A percentile compares a stretch with the other conserved stretches of the same genome.
phyloP scores from a whole-genome alignment of 176 grass and related monocot genomes.

The Eragrostis curvula region DNA sequence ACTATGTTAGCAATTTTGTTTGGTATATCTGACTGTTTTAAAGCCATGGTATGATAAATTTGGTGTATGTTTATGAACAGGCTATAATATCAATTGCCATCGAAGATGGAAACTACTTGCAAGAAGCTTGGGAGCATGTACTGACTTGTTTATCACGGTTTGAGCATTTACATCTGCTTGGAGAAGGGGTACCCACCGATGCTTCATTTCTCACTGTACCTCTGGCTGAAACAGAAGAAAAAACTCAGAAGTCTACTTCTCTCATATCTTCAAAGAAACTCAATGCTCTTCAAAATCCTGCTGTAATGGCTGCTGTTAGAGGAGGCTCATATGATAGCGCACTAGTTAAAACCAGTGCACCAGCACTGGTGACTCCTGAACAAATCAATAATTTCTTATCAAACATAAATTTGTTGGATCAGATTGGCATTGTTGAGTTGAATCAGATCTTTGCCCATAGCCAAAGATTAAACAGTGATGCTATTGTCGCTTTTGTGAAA shows the following conservation, averaged over 20 bases:
- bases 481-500: slow-evolving; percentile 98
- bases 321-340: slow-evolving; percentile 97
- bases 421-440: slow-evolving; percentile 96
- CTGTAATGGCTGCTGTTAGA: slow-evolving; percentile 88
- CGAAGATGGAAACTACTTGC: slow-evolving; percentile 92
- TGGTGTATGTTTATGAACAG: slow-evolving; percentile 55
- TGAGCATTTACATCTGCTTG: slow-evolving; percentile 94
- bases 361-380: slow-evolving; percentile 78
- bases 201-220: slow-evolving; percentile 88
- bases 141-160: slow-evolving; percentile 95
- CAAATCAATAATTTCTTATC: slow-evolving; percentile 95
- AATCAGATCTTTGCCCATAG: slow-evolving; percentile 99
- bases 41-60: slow-evolving; percentile 38
- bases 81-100: slow-evolving; percentile 99
- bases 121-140: slow-evolving; percentile 97
- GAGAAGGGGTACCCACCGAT: slow-evolving; percentile 90
- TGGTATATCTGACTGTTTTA: slow-evolving; percentile 14
- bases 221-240: slow-evolving; percentile 64
- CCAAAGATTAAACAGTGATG: slow-evolving; percentile 95
- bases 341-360: slow-evolving; percentile 59
- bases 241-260: slow-evolving; percentile 60
- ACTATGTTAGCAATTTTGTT: not conserved
- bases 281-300: slow-evolving; percentile 95
- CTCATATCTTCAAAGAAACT: slow-evolving; percentile 61
- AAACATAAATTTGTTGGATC: slow-evolving; percentile 92